Evolutionary conservation across 2,329 filamentous ascomycete genomes (phyloP).

Genomic region (Onygenales sp.): DNA sequence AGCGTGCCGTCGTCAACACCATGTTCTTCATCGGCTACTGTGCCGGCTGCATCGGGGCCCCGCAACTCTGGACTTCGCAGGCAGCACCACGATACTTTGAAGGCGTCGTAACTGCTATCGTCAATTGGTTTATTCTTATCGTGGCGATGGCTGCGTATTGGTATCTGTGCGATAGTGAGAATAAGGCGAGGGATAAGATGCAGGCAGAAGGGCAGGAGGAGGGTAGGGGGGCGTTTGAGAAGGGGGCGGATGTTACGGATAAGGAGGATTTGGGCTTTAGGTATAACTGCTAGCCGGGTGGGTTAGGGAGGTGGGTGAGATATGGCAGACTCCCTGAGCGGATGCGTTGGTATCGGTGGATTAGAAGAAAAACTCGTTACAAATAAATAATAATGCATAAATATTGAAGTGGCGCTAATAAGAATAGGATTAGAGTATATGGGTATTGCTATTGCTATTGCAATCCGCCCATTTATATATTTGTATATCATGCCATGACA

Average conservation of each 20-base stretch:
- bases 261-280: not conserved
- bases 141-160: conserved; percentile 26
- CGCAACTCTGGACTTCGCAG: conserved; percentile 38
- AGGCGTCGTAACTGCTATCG: conserved; percentile 36
- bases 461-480: not conserved
- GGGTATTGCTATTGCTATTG: not conserved
- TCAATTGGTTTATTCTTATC: conserved; percentile 35
- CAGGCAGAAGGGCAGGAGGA: not conserved
- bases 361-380: not conserved
- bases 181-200: conserved; percentile 11
- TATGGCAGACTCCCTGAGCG: too few species aligned
- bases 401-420: not conserved
- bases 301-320: too few species aligned
- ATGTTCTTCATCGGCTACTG: conserved; percentile 43
- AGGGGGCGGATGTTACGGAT: not conserved
- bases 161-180: conserved; percentile 27
- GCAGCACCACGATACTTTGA: conserved; percentile 35
- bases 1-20: conserved; percentile 37
- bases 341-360: too few species aligned
- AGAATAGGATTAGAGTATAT: not conserved
- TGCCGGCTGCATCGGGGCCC: conserved; percentile 36
- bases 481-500: not conserved
- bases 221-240: not conserved
- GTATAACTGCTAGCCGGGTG: not conserved
- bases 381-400: not conserved